Base-by-base conservation (phyloP, 352 stramenopile genomes). In the Phytophthora ohioensis region DNA sequence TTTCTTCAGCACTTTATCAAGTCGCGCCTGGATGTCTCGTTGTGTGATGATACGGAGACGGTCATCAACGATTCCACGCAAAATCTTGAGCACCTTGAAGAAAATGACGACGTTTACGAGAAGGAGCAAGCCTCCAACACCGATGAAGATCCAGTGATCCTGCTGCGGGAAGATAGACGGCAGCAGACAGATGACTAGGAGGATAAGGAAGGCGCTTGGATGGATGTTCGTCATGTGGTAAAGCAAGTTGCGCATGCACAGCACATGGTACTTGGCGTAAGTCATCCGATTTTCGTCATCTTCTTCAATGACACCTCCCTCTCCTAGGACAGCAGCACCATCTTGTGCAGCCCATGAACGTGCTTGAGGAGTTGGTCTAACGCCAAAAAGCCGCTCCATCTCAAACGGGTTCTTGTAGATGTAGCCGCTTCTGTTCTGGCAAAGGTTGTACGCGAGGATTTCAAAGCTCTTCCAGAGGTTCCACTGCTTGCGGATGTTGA, bases 391-490 rank as follows among this genome's bases (percentile, higher is more conserved):
- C 13, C 89, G 75, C 57, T 93, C 73, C 89, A 96, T 95, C 61
- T 95, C 89, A 3, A 61, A 30, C 3, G 89, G 87, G 62, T 96
- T 96, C 73, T 96, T 96, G 84, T 96, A 96, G 47, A 96, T 88
- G 58, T 96, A 96, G 10, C 87, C 86, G 3, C 84, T 93, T 3
- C 89, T 82, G 58, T 96, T 79, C 69, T 96, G 86, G 61, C 89
- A 96, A 62, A 96, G 92, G 56, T 96, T 96, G 80, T 93, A 95
- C 54, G 89, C 89, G 8, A 96, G 71, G 54, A 96, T 84, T 71
- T 96, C 89, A 43, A 96, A 93, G 55, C 86, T 93, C 61, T 94
- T 96, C 85, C 87, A 96, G 5, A 95, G 70, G 27, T 92, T 78
- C 84, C 87, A 96, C 56, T 96, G 89, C 73, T 93, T 93, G 45